phyloP scores from a whole-genome alignment of 108 stramenopile species.

The Cyclotella kingstonii region DNA sequence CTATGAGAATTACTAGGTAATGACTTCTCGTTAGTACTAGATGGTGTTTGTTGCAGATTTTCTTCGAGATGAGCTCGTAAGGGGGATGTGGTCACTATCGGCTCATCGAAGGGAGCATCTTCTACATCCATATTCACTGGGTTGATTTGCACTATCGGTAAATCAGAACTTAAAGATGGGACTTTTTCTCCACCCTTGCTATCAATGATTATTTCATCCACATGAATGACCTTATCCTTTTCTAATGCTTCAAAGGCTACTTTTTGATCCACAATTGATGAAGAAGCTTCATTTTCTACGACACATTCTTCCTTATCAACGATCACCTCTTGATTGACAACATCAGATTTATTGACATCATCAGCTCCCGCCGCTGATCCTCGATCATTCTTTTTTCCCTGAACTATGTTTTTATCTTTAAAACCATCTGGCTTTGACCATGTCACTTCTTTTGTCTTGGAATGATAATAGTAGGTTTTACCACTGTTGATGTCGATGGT shows the following conservation, averaged over 20 bases:
- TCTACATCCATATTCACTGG: slow-evolving; percentile 6
- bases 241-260: neutral
- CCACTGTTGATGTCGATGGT: slow-evolving; percentile 55
- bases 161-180: neutral
- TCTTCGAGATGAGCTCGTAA: neutral
- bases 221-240: neutral
- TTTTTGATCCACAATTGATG: neutral
- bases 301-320: neutral
- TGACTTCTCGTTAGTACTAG: slow-evolving; percentile 6
- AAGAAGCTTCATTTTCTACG: neutral
- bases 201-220: neutral
- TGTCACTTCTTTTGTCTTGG: slow-evolving; percentile 60
- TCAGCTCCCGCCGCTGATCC: slow-evolving; percentile 1
- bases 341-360: too few relatives aligned
- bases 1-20: neutral
- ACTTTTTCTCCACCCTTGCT: neutral
- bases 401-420: slow-evolving; percentile 29
- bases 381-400: slow-evolving; percentile 12
- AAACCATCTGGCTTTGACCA: slow-evolving; percentile 68
- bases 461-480: slow-evolving; percentile 71
- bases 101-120: slow-evolving; percentile 47
- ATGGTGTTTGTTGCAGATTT: neutral
- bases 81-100: slow-evolving; percentile 13
- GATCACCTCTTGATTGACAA: neutral
- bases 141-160: neutral